Evolutionary conservation across 1,284 basidiomycete genomes (phyloP), one percentile per base, ranked within the genome.

Genomic region (Ustilago loliicola): DNA sequence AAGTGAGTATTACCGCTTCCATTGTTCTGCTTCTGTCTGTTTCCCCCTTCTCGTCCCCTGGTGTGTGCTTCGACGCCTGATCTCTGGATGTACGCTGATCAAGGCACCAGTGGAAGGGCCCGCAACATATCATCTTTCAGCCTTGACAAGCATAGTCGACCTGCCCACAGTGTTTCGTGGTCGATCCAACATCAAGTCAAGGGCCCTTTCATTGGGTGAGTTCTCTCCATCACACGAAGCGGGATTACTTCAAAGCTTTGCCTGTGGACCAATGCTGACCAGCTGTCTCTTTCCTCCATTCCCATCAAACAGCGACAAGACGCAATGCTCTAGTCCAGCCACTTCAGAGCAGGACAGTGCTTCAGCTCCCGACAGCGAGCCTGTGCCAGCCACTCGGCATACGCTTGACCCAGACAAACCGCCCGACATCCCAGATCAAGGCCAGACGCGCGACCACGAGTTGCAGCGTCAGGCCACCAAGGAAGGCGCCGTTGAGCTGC

Each of bases 1-100:
- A 94, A 94, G 89, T 77, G 58, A 77, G 75, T 77, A 71, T 51
- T 17, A 10, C 23, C 13, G 4, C 10, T 13, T 25, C 27, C 15
- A n/a, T 42, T 17, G 10, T 17, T 27, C n/a, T 9, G 11, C 13
- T 34, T 30, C 17, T 23, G 17, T 48, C 5, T 21, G 21, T 32
- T n/a, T 30, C 17, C 25, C 15, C 15, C 23, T 23, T 32, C 38
- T 25, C 3, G 45, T 17, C 17, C 15, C 25, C 15, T 5, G 56
- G 52, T 29, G 56, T 30, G 15, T 19, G 15, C 32, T 11, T 38
- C 53, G 25, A 25, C n/a, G 47, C 55, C 29, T 38, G 47, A 42
- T 30, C 29, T 6, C 2, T 10, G 25, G 25, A 29, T 21, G 19
- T 45, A 40, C 32, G 36, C 52, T 25, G 47, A 9, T 10, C 27